phyloP scores from a whole-genome alignment of 495 filamentous ascomycete species.

The Jackrogersella multiformis region DNA sequence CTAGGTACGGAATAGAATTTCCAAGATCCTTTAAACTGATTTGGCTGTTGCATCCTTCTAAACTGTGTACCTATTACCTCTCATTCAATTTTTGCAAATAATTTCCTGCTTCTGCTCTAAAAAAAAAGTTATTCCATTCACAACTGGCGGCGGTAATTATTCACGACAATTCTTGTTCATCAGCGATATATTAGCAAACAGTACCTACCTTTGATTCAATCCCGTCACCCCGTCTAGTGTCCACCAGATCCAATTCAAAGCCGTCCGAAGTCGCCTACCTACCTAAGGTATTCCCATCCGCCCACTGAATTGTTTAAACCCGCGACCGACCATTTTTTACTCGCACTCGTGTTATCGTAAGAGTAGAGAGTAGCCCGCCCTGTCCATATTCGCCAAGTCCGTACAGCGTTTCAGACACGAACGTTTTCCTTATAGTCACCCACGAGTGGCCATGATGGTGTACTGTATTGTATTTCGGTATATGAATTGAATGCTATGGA shows the following conservation, averaged over 20 bases:
- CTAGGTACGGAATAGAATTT: too few relatives aligned
- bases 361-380: too few relatives aligned
- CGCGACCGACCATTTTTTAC: slow-evolving; percentile 40
- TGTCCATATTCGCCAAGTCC: slow-evolving; percentile 26
- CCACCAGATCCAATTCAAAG: background rate
- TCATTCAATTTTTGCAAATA: slow-evolving; percentile 39
- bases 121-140: slow-evolving; percentile 24
- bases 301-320: slow-evolving; percentile 32
- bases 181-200: slow-evolving; percentile 38
- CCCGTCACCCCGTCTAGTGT: slow-evolving; percentile 7
- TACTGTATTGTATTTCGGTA: slow-evolving; percentile 54
- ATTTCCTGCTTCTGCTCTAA: slow-evolving; percentile 34
- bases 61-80: too few relatives aligned
- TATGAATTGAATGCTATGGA: slow-evolving; percentile 66
- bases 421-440: slow-evolving; percentile 42
- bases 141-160: slow-evolving; percentile 29
- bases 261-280: slow-evolving; percentile 9
- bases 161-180: slow-evolving; percentile 23
- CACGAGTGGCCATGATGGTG: slow-evolving; percentile 63
- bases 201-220: slow-evolving; percentile 13
- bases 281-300: slow-evolving; percentile 6
- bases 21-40: slow-evolving; percentile 29
- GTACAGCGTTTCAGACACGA: slow-evolving; percentile 21
- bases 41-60: slow-evolving; percentile 34
- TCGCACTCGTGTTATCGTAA: slow-evolving; percentile 29